Evolutionary conservation across 2,329 filamentous ascomycete species (phyloP).

Genomic region (Arthrobotrys megalospora): DNA sequence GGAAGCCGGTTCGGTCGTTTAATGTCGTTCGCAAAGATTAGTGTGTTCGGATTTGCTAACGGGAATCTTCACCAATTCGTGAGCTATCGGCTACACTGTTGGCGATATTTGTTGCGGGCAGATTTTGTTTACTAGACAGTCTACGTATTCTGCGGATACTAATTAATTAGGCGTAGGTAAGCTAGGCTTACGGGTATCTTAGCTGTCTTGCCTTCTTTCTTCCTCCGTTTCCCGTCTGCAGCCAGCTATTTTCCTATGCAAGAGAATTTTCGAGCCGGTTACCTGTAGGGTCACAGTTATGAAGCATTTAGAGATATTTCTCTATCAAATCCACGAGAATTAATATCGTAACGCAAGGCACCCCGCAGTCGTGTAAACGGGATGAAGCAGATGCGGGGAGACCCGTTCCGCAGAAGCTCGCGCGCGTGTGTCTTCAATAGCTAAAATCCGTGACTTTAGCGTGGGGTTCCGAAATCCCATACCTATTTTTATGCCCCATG

Average conservation of each 20-base stretch:
- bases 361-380: constrained; percentile 2
- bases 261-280: no score
- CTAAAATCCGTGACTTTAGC: constrained; percentile 3
- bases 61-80: neutral
- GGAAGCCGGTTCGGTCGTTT: constrained; percentile 18
- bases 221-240: neutral
- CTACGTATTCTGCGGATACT: neutral
- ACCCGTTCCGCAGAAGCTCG: neutral
- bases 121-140: neutral
- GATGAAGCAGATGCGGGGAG: neutral
- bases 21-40: neutral
- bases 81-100: neutral
- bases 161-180: neutral
- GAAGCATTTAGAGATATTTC: neutral
- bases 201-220: neutral
- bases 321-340: neutral
- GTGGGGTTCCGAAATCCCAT: neutral
- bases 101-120: neutral
- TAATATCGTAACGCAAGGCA: neutral
- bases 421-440: neutral
- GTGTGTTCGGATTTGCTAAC: constrained; percentile 10
- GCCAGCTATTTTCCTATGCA: no score
- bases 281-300: no score
- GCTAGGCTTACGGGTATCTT: neutral
- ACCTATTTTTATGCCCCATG: constrained; percentile 29